Evolutionary conservation across 31 red algal genomes (phyloP).

Genomic region (Asparagopsis taxiformis): DNA sequence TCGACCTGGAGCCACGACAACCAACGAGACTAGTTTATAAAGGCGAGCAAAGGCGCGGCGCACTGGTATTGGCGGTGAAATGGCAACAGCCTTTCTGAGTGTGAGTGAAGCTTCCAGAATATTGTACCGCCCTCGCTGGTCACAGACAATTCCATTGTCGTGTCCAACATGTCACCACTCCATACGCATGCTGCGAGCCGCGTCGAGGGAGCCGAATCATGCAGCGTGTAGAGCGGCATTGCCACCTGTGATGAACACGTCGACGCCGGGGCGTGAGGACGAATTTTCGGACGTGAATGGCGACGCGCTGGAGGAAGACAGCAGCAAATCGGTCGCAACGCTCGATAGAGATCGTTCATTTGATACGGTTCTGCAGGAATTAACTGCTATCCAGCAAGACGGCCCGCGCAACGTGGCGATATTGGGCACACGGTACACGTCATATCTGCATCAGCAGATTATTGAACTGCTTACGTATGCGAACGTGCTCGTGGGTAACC

Average conservation of each 20-base stretch:
- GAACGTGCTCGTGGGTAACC: conserved; percentile 98
- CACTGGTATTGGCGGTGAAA: too few species aligned
- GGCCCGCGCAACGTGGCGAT: conserved; percentile 93
- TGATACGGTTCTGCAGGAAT: conserved; percentile 97
- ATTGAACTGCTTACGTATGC: conserved; percentile 98
- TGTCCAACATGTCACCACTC: too few species aligned
- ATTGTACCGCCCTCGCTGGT: too few species aligned
- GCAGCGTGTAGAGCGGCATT: too few species aligned
- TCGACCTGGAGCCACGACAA: too few species aligned
- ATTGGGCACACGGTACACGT: conserved; percentile 92
- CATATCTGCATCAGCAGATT: conserved; percentile 97
- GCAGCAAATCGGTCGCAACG: conserved; percentile 57
- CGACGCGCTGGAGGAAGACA: conserved; percentile 36
- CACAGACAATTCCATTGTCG: too few species aligned
- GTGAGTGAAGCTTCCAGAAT: too few species aligned
- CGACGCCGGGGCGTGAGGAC: conserved; percentile 55
- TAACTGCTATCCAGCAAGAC: conserved; percentile 92
- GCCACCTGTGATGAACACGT: not conserved
- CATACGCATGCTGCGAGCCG: too few species aligned
- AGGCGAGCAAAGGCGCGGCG: too few species aligned
- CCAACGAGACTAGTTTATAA: too few species aligned
- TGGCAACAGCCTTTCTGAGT: too few species aligned
- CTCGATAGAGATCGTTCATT: conserved; percentile 79
- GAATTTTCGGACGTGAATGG: conserved; percentile 72
- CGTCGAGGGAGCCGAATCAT: too few species aligned